phyloP scores from a whole-genome alignment of 2,329 filamentous ascomycete genomes.

The Exophiala alcalophila region DNA sequence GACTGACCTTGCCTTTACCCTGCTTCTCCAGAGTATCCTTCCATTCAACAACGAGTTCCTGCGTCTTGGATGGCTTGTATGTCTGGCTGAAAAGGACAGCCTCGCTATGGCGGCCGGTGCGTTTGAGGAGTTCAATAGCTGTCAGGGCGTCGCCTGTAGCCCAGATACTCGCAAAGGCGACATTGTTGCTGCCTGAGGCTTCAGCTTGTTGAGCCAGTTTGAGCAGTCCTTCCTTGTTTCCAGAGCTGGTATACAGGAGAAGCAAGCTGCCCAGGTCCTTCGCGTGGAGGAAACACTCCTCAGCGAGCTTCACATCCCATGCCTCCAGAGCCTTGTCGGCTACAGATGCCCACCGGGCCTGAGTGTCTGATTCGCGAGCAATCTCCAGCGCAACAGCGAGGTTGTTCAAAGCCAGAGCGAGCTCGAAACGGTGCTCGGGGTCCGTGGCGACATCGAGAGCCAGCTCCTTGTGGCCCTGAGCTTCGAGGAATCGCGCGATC shows the following conservation, averaged over 20 bases:
- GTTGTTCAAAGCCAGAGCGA: slow-evolving; percentile 78
- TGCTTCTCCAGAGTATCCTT: slow-evolving; percentile 77
- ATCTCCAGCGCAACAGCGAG: slow-evolving; percentile 82
- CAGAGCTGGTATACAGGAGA: slow-evolving; percentile 82
- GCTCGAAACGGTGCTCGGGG: slow-evolving; percentile 92
- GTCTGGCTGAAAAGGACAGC: slow-evolving; percentile 91
- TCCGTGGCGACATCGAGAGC: slow-evolving; percentile 93
- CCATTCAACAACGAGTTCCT: slow-evolving; percentile 70
- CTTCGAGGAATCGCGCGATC: slow-evolving; percentile 94
- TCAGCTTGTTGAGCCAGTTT: slow-evolving; percentile 72
- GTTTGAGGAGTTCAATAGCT: slow-evolving; percentile 74
- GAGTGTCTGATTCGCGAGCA: slow-evolving; percentile 76
- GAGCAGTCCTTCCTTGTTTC: slow-evolving; percentile 70
- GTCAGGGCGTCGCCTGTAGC: slow-evolving; percentile 76
- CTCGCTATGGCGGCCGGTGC: slow-evolving; percentile 77
- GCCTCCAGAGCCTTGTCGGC: slow-evolving; percentile 82
- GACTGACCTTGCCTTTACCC: slow-evolving; percentile 80
- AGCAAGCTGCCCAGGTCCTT: slow-evolving; percentile 88
- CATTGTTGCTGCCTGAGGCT: slow-evolving; percentile 77
- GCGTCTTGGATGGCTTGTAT: slow-evolving; percentile 79
- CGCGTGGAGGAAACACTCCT: slow-evolving; percentile 88
- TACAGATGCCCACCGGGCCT: slow-evolving; percentile 98
- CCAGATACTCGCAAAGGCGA: slow-evolving; percentile 90
- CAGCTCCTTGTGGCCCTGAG: slow-evolving; percentile 93
- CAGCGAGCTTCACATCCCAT: slow-evolving; percentile 84